Evolutionary conservation across 208 protist genomes (phyloP).

Genomic region (Crithidia fasciculata): DNA sequence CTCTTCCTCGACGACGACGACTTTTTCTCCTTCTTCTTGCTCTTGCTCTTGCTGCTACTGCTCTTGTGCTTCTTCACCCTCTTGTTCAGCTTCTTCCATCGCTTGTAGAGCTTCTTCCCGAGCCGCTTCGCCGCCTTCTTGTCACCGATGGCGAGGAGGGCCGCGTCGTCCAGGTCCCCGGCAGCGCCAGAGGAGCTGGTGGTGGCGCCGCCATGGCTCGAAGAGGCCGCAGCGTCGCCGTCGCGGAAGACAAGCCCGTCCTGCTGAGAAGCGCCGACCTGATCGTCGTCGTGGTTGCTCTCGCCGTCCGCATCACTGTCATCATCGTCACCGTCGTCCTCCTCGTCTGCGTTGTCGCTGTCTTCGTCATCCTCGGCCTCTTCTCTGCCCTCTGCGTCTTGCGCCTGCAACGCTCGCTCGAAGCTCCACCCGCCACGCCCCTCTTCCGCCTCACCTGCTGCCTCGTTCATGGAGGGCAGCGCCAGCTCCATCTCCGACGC

Average conservation of each 20-base stretch:
- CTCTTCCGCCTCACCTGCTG: conserved; percentile 3
- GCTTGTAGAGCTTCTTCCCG: conserved; percentile 63
- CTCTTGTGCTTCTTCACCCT: conserved; percentile 34
- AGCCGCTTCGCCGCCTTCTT: conserved; percentile 68
- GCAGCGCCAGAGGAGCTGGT: not conserved
- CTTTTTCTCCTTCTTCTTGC: conserved; percentile 28
- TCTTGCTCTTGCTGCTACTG: conserved; percentile 14
- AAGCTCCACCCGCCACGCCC: conserved; percentile 22
- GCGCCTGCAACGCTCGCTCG: conserved; percentile 25
- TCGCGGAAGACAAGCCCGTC: conserved; percentile 18
- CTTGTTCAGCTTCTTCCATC: conserved; percentile 75
- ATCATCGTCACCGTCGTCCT: not conserved
- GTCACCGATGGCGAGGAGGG: conserved; percentile 43
- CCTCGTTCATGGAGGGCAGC: conserved; percentile 12
- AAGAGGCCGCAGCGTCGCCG: conserved; percentile 1
- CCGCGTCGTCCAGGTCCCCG: conserved; percentile 37
- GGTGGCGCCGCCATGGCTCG: not conserved
- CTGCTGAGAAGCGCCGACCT: not conserved
- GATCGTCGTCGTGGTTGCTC: not conserved
- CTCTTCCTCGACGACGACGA: conserved; percentile 31
- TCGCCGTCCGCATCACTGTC: not conserved
- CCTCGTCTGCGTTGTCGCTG: conserved; percentile 9
- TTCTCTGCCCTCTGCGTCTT: not conserved
- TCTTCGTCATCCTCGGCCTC: not conserved
- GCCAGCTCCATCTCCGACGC: conserved; percentile 12